Base-by-base conservation (phyloP, 345 rosid genomes). In the Salix viminalis region DNA sequence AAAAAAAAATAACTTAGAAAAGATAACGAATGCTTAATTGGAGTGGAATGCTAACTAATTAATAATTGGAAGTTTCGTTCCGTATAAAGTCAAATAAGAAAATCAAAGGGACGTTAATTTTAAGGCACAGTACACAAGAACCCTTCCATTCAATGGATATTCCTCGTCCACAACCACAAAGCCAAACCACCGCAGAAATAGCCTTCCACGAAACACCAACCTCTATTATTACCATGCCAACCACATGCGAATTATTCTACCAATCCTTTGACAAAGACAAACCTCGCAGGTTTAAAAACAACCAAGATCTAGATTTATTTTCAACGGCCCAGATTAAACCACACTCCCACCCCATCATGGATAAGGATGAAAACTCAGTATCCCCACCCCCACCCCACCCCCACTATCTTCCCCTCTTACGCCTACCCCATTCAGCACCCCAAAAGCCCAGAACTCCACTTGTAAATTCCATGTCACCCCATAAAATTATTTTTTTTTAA, bases 351-450 rank as follows among this genome's bases (percentile, higher is more conserved):
- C 11, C 46, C 62, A 13, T 26, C 50, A 10, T 13, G 60, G 87
- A 84, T 82, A 82, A 82, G 85, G 87, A 82, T 81, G n/a, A 79
- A 84, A 81, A 73, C 79, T 65, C 74, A 73, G 82, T 44, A 75
- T 68, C 75, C 21, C 12, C 16, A 3, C 67, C 32, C 4, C 41
- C 26, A 1, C 37, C 37, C 37, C 37, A 1, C 37, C 37, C 37
- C 37, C 37, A 5, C 7, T 21, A 23, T 58, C 48, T 37, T 68
- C 9, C 66, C 26, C 48, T 30, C 46, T 16, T 64, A 37, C 67
- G 72, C 50, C 80, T 26, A 24, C 42, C 15, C 74, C 39, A 77
- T 67, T 28, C 58, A 23, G 68, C 56, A 32, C 62, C 72, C 77
- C 34, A 41, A 0, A 1, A 58, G 37, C 5, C 60, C 21, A 21